These are phyloP conservation scores for Coniophora puteana DNA, from an alignment of 1,284 basidiomycete genomes.

Conservation along the genomic window DNA sequence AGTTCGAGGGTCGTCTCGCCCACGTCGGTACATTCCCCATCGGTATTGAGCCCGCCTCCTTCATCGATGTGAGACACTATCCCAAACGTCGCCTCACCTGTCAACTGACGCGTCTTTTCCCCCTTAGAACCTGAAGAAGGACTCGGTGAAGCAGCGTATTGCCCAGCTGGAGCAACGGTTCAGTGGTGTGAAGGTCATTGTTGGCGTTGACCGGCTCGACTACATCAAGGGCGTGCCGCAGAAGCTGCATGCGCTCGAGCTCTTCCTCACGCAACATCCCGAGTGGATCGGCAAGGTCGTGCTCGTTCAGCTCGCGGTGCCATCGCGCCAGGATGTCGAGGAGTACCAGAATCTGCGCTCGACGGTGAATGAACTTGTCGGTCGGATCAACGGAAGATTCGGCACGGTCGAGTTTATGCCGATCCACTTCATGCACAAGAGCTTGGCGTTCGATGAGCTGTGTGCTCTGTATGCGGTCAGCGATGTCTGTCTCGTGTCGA, in stretches of 20 bases:
- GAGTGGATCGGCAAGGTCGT: slow-evolving; percentile 99
- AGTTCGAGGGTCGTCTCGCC: slow-evolving; percentile 91
- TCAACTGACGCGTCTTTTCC: slow-evolving; percentile 2
- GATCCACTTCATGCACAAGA: slow-evolving; percentile 98
- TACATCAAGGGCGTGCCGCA: slow-evolving; percentile 99
- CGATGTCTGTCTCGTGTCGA: slow-evolving; percentile 94
- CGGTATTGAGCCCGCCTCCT: slow-evolving; percentile 93
- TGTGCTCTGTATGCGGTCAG: slow-evolving; percentile 96
- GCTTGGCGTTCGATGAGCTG: slow-evolving; percentile 89
- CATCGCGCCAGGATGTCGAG: slow-evolving; percentile 96
- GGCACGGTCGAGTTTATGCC: slow-evolving; percentile 99
- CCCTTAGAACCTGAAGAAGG: slow-evolving; percentile 70
- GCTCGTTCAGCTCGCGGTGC: slow-evolving; percentile 94
- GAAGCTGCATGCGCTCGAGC: slow-evolving; percentile 94
- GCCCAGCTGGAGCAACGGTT: slow-evolving; percentile 85
- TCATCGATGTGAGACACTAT: slow-evolving; percentile 62
- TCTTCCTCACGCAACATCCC: slow-evolving; percentile 95
- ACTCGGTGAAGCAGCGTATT: slow-evolving; percentile 78
- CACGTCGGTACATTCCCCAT: slow-evolving; percentile 99
- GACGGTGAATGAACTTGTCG: slow-evolving; percentile 96
- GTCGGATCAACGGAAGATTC: slow-evolving; percentile 96
- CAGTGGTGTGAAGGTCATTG: slow-evolving; percentile 94
- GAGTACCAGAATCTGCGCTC: slow-evolving; percentile 98
- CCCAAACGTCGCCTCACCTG: background rate
- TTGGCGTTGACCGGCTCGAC: slow-evolving; percentile 96